phyloP scores from a whole-genome alignment of 2,329 filamentous ascomycete species.

The Coleophoma eucalyptorum region DNA sequence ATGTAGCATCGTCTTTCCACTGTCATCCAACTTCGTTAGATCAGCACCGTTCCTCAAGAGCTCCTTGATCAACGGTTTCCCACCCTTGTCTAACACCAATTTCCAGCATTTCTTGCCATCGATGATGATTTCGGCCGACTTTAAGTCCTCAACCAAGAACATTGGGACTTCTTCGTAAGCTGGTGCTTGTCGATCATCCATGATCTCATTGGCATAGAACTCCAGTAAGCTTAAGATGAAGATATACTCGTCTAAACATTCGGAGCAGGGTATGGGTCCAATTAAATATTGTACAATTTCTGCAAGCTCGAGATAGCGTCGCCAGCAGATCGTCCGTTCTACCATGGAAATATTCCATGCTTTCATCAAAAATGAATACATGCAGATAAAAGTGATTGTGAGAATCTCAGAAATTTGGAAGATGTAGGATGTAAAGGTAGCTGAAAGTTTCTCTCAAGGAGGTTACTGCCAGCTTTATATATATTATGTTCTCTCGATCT shows the following conservation, averaged over 20 bases:
- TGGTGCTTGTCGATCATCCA: too few species aligned
- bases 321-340: neutral
- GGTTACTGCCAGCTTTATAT: neutral
- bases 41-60: too few species aligned
- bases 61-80: too few species aligned
- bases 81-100: too few species aligned
- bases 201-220: too few species aligned
- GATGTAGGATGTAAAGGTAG: neutral
- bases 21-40: too few species aligned
- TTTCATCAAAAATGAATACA: neutral
- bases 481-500: too few species aligned
- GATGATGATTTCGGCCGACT: too few species aligned
- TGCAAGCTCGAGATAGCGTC: slow-evolving; percentile 1
- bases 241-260: slow-evolving; percentile 1
- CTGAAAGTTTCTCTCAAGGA: neutral
- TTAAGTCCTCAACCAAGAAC: too few species aligned
- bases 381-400: neutral
- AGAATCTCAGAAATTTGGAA: neutral
- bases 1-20: too few species aligned
- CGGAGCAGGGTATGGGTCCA: neutral
- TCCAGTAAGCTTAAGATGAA: neutral
- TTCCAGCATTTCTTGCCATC: too few species aligned
- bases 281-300: neutral
- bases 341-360: neutral
- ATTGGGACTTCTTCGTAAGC: too few species aligned